These are phyloP conservation scores for Prillingera fragicola DNA, from an alignment of 1,284 basidiomycete genomes.

Conservation along the genomic window DNA sequence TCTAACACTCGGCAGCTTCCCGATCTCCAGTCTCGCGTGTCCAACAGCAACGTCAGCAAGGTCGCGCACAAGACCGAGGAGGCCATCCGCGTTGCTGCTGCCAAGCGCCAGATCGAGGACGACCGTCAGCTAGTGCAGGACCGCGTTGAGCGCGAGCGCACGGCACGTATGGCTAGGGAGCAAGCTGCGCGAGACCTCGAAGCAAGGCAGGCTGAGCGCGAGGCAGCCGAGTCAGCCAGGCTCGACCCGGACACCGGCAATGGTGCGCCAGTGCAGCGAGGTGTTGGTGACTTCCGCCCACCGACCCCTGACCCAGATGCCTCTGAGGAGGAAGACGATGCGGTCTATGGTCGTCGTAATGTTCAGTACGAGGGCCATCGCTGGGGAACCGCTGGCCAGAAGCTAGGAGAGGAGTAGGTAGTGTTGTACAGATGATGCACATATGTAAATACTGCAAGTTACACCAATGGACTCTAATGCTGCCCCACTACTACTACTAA, in stretches of 20 bases:
- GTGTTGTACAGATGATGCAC: not conserved
- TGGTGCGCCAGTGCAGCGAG: no score
- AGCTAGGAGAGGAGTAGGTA: constrained; percentile 4
- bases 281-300: no score
- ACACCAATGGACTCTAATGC: no score
- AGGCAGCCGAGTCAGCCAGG: no score
- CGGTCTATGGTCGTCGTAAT: no score
- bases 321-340: no score
- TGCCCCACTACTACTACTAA: no score
- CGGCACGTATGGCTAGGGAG: constrained; percentile 22
- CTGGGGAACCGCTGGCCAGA: constrained; percentile 15
- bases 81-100: constrained; percentile 28
- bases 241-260: no score
- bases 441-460: not conserved
- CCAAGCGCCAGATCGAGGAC: constrained; percentile 36
- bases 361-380: no score
- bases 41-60: constrained; percentile 6
- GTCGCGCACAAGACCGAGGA: constrained; percentile 26
- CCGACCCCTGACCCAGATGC: no score
- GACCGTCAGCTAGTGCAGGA: constrained; percentile 35
- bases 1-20: constrained; percentile 19
- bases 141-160: constrained; percentile 32
- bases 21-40: constrained; percentile 19
- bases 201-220: constrained; percentile 6
- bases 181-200: constrained; percentile 7